Base-by-base conservation (phyloP, 2,329 filamentous ascomycete genomes). In the Aspergillus quadrilineatus region DNA sequence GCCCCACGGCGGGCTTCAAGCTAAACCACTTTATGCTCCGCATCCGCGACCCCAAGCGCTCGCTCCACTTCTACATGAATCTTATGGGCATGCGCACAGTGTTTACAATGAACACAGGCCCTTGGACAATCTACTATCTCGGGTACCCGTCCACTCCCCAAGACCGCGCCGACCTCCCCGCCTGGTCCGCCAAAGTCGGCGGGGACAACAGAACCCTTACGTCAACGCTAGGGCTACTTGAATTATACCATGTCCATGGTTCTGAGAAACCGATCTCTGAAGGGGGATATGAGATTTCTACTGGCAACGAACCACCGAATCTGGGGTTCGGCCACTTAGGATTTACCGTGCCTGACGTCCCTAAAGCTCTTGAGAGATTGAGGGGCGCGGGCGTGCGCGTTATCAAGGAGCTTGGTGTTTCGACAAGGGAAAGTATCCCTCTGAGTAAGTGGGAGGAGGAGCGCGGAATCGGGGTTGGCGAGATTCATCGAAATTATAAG, bases 111-210 rank as follows among this genome's bases (percentile, higher is more conserved):
- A 75, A 75, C 50, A 64, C 69, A 34, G 72, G 73, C 6, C 73
- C 72, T 6, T 74, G 72, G 60, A 75, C 72, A 6, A 69, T 75
- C 51, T 75, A 75, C 60, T 75, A 75, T 53, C 69, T 75, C 5
- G 73, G 71, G 6, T 70, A 75, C 42, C 73, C 73, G 4, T 65
- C 68, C 10, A 66, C 68, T 12, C 54, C 63, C 10, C 64, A 62
- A n/a, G 53, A 69, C 44, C 60, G 60, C 32, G 65, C 63, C 1
- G 65, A 73, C 37, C 60, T 72, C 6, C 41, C 55, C 6, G 43
- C 59, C 4, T 75, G 70, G 67, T 68, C 70, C 9, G 55, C 59
- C 42, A 60, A 65, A 6, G 69, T 69, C 2, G 64, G 66, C 2
- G 55, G 34, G 34, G 34, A 66, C 4, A 63, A 66, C 6, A 62